Percentiles rank a stretch among this genome's conserved stretches.
phyloP scores from a whole-genome alignment of 2,329 filamentous ascomycete genomes.

The Fusarium azukiicola region DNA sequence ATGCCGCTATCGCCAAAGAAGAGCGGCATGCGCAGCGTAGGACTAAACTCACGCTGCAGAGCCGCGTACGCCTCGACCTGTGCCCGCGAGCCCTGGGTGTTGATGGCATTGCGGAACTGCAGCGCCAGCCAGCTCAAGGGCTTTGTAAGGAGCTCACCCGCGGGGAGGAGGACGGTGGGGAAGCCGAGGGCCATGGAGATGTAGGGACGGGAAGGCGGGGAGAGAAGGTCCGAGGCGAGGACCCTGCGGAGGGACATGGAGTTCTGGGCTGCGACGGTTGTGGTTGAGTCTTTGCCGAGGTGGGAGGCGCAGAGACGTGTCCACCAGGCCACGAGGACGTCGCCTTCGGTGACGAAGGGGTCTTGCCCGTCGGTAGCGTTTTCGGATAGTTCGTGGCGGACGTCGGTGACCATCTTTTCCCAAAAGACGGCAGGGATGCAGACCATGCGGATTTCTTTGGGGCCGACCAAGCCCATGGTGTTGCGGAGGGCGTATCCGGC shows the following conservation, averaged over 20 bases:
- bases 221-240: not conserved
- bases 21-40: constrained; percentile 49
- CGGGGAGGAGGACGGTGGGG: constrained; percentile 15
- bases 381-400: not conserved
- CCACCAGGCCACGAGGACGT: constrained; percentile 9
- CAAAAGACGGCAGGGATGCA: constrained; percentile 28
- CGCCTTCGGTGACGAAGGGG: constrained; percentile 4
- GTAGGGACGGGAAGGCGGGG: not conserved
- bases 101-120: constrained; percentile 12
- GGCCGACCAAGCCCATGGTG: not conserved
- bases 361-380: not conserved
- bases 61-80: constrained; percentile 24
- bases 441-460: constrained; percentile 31
- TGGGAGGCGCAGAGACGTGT: not conserved
- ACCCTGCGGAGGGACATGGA: constrained; percentile 13
- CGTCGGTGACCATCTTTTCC: constrained; percentile 9
- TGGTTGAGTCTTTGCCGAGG: constrained; percentile 2
- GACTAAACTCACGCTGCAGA: not conserved
- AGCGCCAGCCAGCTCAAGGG: constrained; percentile 20
- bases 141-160: not conserved
- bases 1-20: constrained; percentile 59
- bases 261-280: constrained; percentile 4
- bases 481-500: constrained; percentile 10
- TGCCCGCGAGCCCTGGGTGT: constrained; percentile 18
- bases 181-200: constrained; percentile 25